These are phyloP conservation scores for Malus hybrid DNA, from an alignment of 331 rosid species.

Conservation along the genomic window DNA sequence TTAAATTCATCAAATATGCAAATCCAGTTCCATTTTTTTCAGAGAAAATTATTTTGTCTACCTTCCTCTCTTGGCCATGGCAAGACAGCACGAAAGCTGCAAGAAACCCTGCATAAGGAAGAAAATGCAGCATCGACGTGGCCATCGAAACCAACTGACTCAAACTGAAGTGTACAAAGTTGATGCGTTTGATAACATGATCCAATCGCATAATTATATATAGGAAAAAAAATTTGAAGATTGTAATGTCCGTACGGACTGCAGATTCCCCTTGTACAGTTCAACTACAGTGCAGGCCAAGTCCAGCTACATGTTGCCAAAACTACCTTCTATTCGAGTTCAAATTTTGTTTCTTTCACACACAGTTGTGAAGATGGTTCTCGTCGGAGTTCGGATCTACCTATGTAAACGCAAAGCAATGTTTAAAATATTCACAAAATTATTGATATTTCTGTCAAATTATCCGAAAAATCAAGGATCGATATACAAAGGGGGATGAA, in stretches of 20 bases:
- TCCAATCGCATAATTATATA: background rate
- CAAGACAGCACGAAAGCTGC: slow-evolving; percentile 10
- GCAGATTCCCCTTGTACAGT: background rate
- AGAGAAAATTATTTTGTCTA: background rate
- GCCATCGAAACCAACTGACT: background rate
- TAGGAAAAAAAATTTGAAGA: background rate
- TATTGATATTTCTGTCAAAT: too few relatives aligned
- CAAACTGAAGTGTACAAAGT: background rate
- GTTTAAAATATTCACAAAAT: too few relatives aligned
- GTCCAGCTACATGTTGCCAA: too few relatives aligned
- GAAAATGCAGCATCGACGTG: slow-evolving; percentile 2
- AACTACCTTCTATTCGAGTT: too few relatives aligned
- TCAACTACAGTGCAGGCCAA: background rate
- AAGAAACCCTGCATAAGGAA: slow-evolving; percentile 1
- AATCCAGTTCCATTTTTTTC: background rate
- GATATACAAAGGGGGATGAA: too few relatives aligned
- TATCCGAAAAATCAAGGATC: too few relatives aligned
- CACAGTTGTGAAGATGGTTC: too few relatives aligned
- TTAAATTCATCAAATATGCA: background rate
- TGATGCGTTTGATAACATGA: background rate
- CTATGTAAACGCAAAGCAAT: too few relatives aligned
- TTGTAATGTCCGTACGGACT: background rate
- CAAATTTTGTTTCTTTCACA: too few relatives aligned
- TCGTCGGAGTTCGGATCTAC: too few relatives aligned
- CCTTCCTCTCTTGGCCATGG: slow-evolving; percentile 21